Evolutionary conservation across 352 stramenopile genomes (phyloP), one percentile per base, ranked within the genome.

Genomic region (Phytophthora fragariaefolia): DNA sequence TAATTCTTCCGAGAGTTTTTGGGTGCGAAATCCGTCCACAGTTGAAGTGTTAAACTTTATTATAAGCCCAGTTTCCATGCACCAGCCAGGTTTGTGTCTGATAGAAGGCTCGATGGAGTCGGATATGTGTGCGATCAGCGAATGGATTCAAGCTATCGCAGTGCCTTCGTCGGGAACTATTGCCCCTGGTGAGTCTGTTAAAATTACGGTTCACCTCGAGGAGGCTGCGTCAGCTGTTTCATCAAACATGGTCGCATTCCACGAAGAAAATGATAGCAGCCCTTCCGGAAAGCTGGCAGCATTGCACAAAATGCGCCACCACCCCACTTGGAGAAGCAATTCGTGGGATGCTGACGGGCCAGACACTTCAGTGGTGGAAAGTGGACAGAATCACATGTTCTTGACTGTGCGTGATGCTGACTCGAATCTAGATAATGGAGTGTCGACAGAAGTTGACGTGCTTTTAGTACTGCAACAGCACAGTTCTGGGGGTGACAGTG

Each of bases 241-340:
- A 46, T 58, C 55, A 51, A 69, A 22, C 27, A 42, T 47, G 18
- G 18, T 50, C 50, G n/a, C 56, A 45, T 69, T 74, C 43, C 73
- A 62, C 45, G 77, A 84, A 51, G 66, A 60, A 40, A 66, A 12
- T 23, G 74, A 77, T 28, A 65, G 45, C 18, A 81, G 56, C n/a
- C 45, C 65, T 24, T 74, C 71, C 6, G 64, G 49, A 27, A 80
- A 82, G 36, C 57, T 63, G 28, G 64, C 82, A 22, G 45, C 84
- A 20, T 59, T 92, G 24, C 87, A 91, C 58, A 92, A 91, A 64
- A 85, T 92, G 74, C 80, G 86, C 2, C 84, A 92, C 48, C 83
- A 95, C 58, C 87, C 85, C 46, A 90, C 74, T 4, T 95, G 87
- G 87, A 57, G 87, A 59, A 95, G 85, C 52, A 95, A 92, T 58